Evolutionary conservation across 306 rosid genomes (phyloP).

Genomic region (Biancaea sappan): DNA sequence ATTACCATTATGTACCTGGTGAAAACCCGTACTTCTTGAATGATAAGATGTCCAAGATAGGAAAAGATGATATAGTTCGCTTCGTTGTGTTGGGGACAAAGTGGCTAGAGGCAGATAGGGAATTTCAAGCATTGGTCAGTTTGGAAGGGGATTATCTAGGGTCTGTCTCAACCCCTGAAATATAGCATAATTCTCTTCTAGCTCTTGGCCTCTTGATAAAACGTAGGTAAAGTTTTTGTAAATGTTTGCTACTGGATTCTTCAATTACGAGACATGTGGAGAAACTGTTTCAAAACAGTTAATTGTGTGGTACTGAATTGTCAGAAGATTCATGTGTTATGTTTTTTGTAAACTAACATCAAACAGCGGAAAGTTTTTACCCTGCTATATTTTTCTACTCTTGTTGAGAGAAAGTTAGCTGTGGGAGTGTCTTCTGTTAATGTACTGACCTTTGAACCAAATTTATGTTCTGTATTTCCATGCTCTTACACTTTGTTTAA

Average conservation of each 20-base stretch:
- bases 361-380: background rate
- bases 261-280: background rate
- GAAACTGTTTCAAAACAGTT: background rate
- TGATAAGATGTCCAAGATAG: constrained; percentile 62
- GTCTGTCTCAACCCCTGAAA: constrained; percentile 49
- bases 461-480: constrained; percentile 11
- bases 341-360: background rate
- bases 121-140: constrained; percentile 88
- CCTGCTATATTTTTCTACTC: background rate
- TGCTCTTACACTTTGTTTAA: background rate
- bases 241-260: background rate
- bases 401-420: background rate
- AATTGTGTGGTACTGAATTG: background rate
- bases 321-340: background rate
- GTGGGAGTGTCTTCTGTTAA: background rate
- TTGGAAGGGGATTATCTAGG: constrained; percentile 86
- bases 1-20: constrained; percentile 61
- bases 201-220: background rate
- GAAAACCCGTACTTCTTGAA: constrained; percentile 74
- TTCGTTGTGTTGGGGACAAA: constrained; percentile 77
- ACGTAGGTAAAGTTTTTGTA: background rate
- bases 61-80: constrained; percentile 61
- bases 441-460: constrained; percentile 17
- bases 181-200: constrained; percentile 17
- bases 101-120: constrained; percentile 92